These are phyloP conservation scores for Phyllosticta paracitricarpa DNA, from an alignment of 2,329 filamentous ascomycete species.

Conservation along the genomic window DNA sequence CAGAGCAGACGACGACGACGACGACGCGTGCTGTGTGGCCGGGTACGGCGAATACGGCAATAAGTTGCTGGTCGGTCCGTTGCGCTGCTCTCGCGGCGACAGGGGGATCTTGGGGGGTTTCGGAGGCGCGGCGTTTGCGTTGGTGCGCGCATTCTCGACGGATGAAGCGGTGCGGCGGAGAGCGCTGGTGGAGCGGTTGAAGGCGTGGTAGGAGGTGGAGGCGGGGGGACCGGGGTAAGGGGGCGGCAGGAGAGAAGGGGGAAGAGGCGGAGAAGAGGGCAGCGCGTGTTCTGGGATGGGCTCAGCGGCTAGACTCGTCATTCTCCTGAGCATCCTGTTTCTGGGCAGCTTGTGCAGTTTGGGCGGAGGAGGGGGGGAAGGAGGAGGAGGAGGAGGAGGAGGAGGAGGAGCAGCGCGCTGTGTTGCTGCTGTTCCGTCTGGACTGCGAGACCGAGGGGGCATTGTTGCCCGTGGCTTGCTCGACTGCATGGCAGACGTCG, in stretches of 20 bases:
- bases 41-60: background rate
- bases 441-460: slow-evolving; percentile 4
- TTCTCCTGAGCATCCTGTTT: background rate
- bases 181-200: background rate
- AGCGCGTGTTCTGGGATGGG: background rate
- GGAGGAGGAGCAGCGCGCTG: background rate
- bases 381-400: background rate
- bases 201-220: background rate
- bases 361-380: background rate
- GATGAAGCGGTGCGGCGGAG: background rate
- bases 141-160: background rate
- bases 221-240: background rate
- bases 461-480: background rate
- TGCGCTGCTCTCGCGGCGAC: background rate
- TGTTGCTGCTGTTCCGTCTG: background rate
- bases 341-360: background rate
- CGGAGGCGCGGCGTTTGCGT: background rate
- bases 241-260: background rate
- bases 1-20: background rate
- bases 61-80: background rate
- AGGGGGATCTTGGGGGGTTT: background rate
- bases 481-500: slow-evolving; percentile 1
- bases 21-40: background rate
- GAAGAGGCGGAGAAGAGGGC: background rate
- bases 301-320: background rate